Evolutionary conservation across 2,329 filamentous ascomycete species (phyloP).

Genomic region (Fusarium buxicola): DNA sequence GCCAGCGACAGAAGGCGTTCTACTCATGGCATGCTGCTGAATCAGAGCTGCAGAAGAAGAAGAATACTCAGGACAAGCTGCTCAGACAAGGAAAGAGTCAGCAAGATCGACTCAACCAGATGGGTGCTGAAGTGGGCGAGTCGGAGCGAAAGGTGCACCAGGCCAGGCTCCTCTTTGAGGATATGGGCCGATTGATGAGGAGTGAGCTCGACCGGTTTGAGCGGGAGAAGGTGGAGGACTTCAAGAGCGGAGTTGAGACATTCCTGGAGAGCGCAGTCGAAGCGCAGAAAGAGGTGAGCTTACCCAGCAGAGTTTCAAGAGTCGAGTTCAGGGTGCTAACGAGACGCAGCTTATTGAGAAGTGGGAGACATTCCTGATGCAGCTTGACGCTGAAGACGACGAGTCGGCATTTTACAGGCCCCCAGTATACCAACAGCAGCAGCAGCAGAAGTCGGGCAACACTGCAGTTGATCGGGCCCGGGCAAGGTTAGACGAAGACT

Average conservation of each 20-base stretch:
- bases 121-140: conserved; percentile 93
- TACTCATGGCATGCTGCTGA: conserved; percentile 95
- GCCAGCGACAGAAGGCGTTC: conserved; percentile 93
- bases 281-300: conserved; percentile 93
- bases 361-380: conserved; percentile 98
- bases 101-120: conserved; percentile 93
- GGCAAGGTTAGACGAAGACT: conserved; percentile 70
- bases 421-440: conserved; percentile 65
- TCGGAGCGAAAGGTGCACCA: conserved; percentile 94
- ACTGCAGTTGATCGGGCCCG: conserved; percentile 71
- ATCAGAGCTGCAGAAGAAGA: conserved; percentile 89
- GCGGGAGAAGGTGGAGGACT: conserved; percentile 97
- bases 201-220: conserved; percentile 94
- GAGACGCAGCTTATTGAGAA: conserved; percentile 75
- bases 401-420: conserved; percentile 75
- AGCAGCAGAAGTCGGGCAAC: conserved; percentile 63
- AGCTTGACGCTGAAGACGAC: conserved; percentile 93
- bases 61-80: conserved; percentile 91
- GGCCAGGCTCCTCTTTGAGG: conserved; percentile 89
- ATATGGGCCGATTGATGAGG: conserved; percentile 96
- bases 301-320: background rate
- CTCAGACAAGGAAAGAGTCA: conserved; percentile 94
- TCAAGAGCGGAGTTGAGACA: conserved; percentile 97
- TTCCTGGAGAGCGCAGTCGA: conserved; percentile 97
- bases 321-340: conserved; percentile 34